phyloP scores from a whole-genome alignment of 495 filamentous ascomycete genomes.

The Terfezia boudieri region DNA sequence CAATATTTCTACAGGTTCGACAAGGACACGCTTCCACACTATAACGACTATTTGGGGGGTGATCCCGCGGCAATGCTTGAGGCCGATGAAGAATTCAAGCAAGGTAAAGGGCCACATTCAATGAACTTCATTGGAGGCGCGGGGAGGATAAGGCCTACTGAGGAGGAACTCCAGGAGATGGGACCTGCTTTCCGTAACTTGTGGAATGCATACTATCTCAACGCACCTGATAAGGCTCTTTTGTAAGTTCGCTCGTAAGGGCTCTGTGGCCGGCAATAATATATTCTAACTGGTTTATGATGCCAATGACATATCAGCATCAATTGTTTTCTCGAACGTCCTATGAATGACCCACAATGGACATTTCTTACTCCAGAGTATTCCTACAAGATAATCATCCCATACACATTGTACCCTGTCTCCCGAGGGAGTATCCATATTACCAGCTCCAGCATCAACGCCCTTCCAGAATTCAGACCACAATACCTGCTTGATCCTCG shows the following conservation, averaged over 20 bases:
- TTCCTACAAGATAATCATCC: background rate
- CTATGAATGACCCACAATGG: too few relatives aligned
- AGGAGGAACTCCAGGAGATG: conserved; percentile 8
- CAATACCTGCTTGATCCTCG: conserved; percentile 22
- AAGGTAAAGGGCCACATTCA: conserved; percentile 8
- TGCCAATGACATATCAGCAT: too few relatives aligned
- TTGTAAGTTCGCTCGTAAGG: too few relatives aligned
- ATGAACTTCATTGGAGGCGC: conserved; percentile 11
- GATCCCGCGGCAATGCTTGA: conserved; percentile 3
- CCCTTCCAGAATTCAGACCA: conserved; percentile 24
- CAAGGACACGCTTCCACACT: conserved; percentile 2
- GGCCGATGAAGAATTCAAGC: conserved; percentile 5
- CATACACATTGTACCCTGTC: conserved; percentile 30
- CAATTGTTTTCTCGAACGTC: too few relatives aligned
- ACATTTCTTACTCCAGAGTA: too few relatives aligned
- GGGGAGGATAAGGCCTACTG: conserved; percentile 14
- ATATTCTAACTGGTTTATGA: too few relatives aligned
- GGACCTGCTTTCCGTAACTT: conserved; percentile 10
- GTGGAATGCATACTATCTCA: conserved; percentile 11
- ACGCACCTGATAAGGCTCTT: conserved; percentile 9
- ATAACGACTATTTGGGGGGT: conserved; percentile 11
- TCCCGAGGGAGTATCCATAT: conserved; percentile 36
- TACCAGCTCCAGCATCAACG: conserved; percentile 20
- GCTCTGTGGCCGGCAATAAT: too few relatives aligned
- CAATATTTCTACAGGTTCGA: conserved; percentile 12